A percentile compares a stretch with the other conserved stretches of the same genome.
phyloP scores from a whole-genome alignment of 177 flowering plant genomes.

The Tripterygium wilfordii region DNA sequence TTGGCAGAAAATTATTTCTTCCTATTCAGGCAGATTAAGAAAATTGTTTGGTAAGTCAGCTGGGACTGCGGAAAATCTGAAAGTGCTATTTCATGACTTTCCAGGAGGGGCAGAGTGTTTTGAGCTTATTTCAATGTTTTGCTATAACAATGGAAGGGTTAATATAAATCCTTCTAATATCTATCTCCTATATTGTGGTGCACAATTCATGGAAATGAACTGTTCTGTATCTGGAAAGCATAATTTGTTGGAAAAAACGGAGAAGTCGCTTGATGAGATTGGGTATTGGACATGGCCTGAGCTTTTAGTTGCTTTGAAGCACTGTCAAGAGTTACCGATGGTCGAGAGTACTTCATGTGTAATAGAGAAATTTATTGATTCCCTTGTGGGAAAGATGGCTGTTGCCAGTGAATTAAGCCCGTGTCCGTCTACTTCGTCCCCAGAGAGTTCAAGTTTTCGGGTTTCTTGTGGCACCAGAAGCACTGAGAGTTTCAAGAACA shows the following conservation, averaged over 20 bases:
- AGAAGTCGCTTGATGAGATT: conserved; percentile 32
- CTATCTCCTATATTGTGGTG: conserved; percentile 26
- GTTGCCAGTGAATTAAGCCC: conserved; percentile 22
- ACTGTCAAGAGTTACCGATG: conserved; percentile 22
- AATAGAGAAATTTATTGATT: conserved; percentile 29
- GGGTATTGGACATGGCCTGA: conserved; percentile 42
- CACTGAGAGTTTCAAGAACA: conserved; percentile 54
- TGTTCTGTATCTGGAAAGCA: conserved; percentile 13
- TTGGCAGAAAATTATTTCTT: conserved; percentile 29
- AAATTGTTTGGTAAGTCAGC: conserved; percentile 28
- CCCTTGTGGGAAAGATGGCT: conserved; percentile 28
- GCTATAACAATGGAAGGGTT: conserved; percentile 32
- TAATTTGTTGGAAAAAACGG: conserved; percentile 33
- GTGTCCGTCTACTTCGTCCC: conserved; percentile 33
- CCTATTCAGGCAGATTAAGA: conserved; percentile 32
- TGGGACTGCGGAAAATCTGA: conserved; percentile 11
- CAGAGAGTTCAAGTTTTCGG: conserved; percentile 28
- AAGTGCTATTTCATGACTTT: conserved; percentile 40
- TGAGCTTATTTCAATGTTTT: conserved; percentile 40
- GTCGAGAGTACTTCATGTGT: conserved; percentile 6
- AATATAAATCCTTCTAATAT: conserved; percentile 32
- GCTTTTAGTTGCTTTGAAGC: conserved; percentile 31
- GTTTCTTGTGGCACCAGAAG: conserved; percentile 40
- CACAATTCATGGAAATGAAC: conserved; percentile 53
- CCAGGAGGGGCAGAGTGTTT: conserved; percentile 47